These are phyloP conservation scores for Paramyrothecium roridum DNA, from an alignment of 2,329 filamentous ascomycete species.

Conservation along the genomic window DNA sequence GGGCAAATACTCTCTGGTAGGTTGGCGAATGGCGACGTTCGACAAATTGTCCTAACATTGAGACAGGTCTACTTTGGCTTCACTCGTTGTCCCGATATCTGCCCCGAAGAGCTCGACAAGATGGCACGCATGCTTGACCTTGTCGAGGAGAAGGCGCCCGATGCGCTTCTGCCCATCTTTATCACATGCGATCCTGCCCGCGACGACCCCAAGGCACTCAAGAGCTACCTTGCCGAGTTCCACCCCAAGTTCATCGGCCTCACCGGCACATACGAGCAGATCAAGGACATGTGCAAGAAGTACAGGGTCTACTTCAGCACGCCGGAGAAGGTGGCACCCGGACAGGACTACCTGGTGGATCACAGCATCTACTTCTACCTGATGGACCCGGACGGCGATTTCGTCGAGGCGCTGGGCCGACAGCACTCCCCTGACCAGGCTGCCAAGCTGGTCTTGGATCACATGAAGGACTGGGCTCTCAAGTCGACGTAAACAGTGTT, in stretches of 20 bases:
- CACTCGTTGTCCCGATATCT: constrained; percentile 97
- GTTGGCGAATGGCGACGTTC: constrained; percentile 22
- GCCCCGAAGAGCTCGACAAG: constrained; percentile 98
- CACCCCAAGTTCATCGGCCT: constrained; percentile 82
- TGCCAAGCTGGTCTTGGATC: constrained; percentile 77
- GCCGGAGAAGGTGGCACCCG: constrained; percentile 80
- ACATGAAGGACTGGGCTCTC: constrained; percentile 63
- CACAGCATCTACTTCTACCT: constrained; percentile 99
- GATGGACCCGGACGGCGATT: constrained; percentile 98
- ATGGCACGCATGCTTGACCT: constrained; percentile 94
- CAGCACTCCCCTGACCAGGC: constrained; percentile 90
- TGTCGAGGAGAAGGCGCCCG: constrained; percentile 49
- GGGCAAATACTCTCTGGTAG: constrained; percentile 78
- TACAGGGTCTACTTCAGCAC: constrained; percentile 98
- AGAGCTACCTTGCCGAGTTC: constrained; percentile 86
- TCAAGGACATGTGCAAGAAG: constrained; percentile 91
- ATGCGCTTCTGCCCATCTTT: constrained; percentile 73
- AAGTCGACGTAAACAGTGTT: not conserved
- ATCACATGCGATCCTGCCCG: constrained; percentile 93
- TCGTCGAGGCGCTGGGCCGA: constrained; percentile 92
- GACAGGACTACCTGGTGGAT: constrained; percentile 95
- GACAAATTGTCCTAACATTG: constrained; percentile 6
- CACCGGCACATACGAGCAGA: constrained; percentile 89
- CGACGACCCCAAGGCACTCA: constrained; percentile 81
- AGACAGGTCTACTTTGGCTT: constrained; percentile 95